Base-by-base conservation (phyloP, 768 basidiomycete genomes). In the Russula olivacea region DNA sequence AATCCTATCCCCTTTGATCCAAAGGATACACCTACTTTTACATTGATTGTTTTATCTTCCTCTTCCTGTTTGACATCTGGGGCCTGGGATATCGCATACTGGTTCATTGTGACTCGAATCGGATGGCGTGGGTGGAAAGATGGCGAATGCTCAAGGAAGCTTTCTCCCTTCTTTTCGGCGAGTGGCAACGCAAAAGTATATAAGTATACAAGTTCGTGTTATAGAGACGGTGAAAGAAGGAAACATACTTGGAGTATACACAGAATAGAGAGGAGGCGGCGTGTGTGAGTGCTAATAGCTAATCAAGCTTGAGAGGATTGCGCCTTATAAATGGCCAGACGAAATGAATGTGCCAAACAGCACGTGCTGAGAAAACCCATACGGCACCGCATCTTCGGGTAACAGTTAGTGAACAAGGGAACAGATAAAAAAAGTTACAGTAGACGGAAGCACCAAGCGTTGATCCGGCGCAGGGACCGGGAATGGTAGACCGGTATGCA, bases 11-110 rank as follows among this genome's bases (percentile, higher is more conserved):
- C 34, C 1, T 36, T 19, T 15, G 28, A 51, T 17, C 30, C 2
- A n/a, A 10, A 21, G 30, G 19, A 40, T 17, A 59, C 34, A 68
- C 80, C 52, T 63, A 89, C 89, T 82, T 88, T 91, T 74, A 91
- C 83, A 70, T 89, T 91, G 72, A 91, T 91, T 36, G 89, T 81
- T 21, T 43, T 3, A 15, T 81, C 76, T 68, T 83, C 83, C 66
- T 85, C 83, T 72, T 83, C 86, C 23, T 28, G 28, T 28, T 28
- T 28, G 28, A 28, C 2, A 28, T 28, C 28, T 28, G 28, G 28
- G 28, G 28, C 28, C 4, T 54, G 57, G 43, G n/a, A n/a, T 14
- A 15, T 2, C 12, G 3, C 10, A 10, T 59, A 49, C 49, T 64
- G 38, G 32, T 52, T 50, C 63, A 64, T 64, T 38, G 57, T 49